Conservation (phyloP, 2,329 filamentous ascomycete genomes). For the Pezicula neosporulosa region DNA sequence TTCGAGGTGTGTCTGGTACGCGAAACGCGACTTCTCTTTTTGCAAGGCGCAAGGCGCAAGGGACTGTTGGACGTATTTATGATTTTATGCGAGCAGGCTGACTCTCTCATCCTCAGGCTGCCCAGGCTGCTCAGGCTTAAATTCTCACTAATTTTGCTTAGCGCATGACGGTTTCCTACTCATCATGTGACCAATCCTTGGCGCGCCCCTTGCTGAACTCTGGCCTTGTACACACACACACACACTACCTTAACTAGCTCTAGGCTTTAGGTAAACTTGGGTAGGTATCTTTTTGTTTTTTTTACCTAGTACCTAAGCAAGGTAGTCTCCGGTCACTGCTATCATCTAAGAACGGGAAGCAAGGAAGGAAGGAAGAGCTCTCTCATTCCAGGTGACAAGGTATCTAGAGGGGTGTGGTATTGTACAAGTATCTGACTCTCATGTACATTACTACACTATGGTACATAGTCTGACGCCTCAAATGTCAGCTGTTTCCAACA, state of each 20-base stretch:
- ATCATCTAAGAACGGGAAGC: neutral
- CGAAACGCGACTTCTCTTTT: slow-evolving; percentile 9
- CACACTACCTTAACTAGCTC: too few species aligned
- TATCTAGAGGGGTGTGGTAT: neutral
- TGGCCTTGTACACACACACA: too few species aligned
- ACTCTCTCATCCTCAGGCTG: too few species aligned
- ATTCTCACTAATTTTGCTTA: neutral
- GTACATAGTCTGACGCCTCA: slow-evolving; percentile 8
- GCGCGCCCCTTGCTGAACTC: too few species aligned
- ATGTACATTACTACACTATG: slow-evolving; percentile 8
- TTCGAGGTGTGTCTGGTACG: neutral
- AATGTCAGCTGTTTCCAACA: neutral
- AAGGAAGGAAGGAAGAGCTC: neutral
- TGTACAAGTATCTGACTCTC: slow-evolving; percentile 1
- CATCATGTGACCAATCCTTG: too few species aligned
- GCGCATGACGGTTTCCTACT: too few species aligned
- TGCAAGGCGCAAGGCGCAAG: slow-evolving; percentile 5
- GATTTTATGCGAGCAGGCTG: slow-evolving; percentile 19
- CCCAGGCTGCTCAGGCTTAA: neutral
- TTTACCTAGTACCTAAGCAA: too few species aligned
- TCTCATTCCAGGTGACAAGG: neutral
- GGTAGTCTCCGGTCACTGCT: neutral
- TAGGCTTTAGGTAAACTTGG: too few species aligned
- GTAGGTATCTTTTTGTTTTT: too few species aligned
- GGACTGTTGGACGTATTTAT: slow-evolving; percentile 2